phyloP scores from a whole-genome alignment of 768 basidiomycete genomes.

The Boletus sp. region DNA sequence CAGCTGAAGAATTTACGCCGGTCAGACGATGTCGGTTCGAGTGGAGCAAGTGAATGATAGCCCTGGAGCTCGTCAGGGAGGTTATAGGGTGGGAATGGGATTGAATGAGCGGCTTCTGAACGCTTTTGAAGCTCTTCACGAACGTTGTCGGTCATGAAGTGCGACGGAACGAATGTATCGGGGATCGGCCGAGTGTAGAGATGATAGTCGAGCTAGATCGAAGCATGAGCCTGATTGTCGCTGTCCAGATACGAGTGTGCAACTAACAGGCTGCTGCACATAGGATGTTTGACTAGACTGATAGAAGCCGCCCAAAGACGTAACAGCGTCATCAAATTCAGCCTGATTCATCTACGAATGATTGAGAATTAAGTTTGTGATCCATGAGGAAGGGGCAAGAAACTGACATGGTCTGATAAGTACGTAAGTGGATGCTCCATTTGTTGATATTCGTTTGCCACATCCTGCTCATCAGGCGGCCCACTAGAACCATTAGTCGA shows the following conservation, averaged over 20 bases:
- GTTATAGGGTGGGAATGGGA: conserved; percentile 43
- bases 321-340: conserved; percentile 31
- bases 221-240: not conserved
- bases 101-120: conserved; percentile 41
- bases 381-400: not conserved
- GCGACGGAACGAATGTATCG: conserved; percentile 52
- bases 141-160: conserved; percentile 84
- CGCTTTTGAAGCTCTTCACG: conserved; percentile 58
- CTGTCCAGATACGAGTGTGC: conserved; percentile 1
- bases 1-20: conserved; percentile 77
- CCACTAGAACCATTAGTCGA: conserved; percentile 6
- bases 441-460: conserved; percentile 22
- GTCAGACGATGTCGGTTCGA: conserved; percentile 60
- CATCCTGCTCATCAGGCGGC: conserved; percentile 15
- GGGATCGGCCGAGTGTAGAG: conserved; percentile 78
- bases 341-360: conserved; percentile 16
- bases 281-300: conserved; percentile 44
- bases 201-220: conserved; percentile 80
- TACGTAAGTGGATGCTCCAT: conserved; percentile 21
- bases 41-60: conserved; percentile 82
- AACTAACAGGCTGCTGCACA: conserved; percentile 66
- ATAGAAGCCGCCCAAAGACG: conserved; percentile 38
- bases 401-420: conserved; percentile 21
- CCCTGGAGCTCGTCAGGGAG: conserved; percentile 88
- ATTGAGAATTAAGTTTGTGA: not conserved